Evolutionary conservation across 352 stramenopile genomes (phyloP), one percentile per base, ranked within the genome.

Genomic region (Phytopythium mirpurense): DNA sequence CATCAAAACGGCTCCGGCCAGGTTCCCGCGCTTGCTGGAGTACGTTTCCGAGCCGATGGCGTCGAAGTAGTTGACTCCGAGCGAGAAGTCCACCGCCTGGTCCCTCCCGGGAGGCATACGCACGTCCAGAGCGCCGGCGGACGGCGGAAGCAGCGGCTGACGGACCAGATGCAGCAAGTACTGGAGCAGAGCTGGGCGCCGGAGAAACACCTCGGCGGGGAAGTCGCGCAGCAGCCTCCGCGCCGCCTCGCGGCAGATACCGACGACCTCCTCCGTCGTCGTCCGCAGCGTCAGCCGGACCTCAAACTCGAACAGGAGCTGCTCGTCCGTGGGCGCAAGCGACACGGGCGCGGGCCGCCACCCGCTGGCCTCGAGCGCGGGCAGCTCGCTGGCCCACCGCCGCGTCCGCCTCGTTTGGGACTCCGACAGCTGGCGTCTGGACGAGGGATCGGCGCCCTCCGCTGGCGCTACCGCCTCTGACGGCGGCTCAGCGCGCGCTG

Each of bases 241-340:
- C 38, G 78, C 64, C 46, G 91, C 80, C 9, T 51, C 63, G 23
- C 74, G 67, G 43, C 70, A 85, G 10, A 74, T 65, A 19, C 47
- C 50, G 18, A 88, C 80, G 45, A 89, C 56, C 40, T 90, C 78
- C 21, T 60, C 62, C 0, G 62, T 57, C 27, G 57, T 67, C 14
- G 70, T 83, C 16, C 72, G 62, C 23, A 90, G 58, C 21, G 68
- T 65, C 19, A 88, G 65, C 45, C 83, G 86, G 46, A 91, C 80
- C 54, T 93, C 73, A 56, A 90, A 88, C 56, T 89, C 83, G 32
- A 93, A 90, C 9, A 93, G 62, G 42, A 65, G 65, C 52, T 93
- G 78, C 32, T 91, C 80, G 53, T 93, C 80, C 32, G 69, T 69
- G 2, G 72, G 53, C 16, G 68, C 60, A 24, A 93, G 63, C n/a